Conservation (phyloP, 1,284 basidiomycete genomes). For the Singerocomus rubriflavus region DNA sequence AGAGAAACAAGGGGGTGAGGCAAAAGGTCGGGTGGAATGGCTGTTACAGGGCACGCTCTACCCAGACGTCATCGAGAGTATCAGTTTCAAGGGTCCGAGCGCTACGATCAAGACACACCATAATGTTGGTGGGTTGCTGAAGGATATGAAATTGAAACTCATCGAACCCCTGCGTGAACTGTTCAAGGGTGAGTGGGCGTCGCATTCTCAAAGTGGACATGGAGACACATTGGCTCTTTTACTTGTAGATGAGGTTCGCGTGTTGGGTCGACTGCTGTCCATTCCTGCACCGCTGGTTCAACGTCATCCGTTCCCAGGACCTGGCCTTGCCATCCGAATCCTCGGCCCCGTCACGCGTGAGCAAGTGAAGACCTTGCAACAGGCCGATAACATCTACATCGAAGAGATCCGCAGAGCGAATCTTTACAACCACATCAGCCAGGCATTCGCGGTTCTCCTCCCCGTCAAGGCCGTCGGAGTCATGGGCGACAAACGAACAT, state of each 20-base stretch:
- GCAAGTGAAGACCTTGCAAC: conserved; percentile 93
- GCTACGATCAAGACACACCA: conserved; percentile 99
- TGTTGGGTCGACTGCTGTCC: conserved; percentile 83
- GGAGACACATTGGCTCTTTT: not conserved
- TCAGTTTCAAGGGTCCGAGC: conserved; percentile 98
- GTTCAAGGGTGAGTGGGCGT: conserved; percentile 81
- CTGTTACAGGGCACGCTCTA: conserved; percentile 96
- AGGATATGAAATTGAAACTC: conserved; percentile 98
- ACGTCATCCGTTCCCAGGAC: conserved; percentile 99
- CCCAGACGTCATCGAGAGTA: conserved; percentile 99
- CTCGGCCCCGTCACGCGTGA: conserved; percentile 91
- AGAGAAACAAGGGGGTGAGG: conserved; percentile 61
- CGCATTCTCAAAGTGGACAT: not conserved
- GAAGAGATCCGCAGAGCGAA: conserved; percentile 94
- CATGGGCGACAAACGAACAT: conserved; percentile 96
- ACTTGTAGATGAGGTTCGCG: conserved; percentile 87
- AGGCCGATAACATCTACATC: conserved; percentile 96
- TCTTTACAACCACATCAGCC: conserved; percentile 92
- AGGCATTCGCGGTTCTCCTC: conserved; percentile 97
- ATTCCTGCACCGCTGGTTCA: conserved; percentile 95
- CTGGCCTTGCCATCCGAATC: conserved; percentile 98
- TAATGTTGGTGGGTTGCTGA: conserved; percentile 95
- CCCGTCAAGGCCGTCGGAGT: conserved; percentile 97
- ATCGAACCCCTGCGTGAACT: conserved; percentile 97
- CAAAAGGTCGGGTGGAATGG: conserved; percentile 94